These are phyloP conservation scores for Podila horticola DNA, from an alignment of 192 early-diverging fungal genomes.

Conservation along the genomic window DNA sequence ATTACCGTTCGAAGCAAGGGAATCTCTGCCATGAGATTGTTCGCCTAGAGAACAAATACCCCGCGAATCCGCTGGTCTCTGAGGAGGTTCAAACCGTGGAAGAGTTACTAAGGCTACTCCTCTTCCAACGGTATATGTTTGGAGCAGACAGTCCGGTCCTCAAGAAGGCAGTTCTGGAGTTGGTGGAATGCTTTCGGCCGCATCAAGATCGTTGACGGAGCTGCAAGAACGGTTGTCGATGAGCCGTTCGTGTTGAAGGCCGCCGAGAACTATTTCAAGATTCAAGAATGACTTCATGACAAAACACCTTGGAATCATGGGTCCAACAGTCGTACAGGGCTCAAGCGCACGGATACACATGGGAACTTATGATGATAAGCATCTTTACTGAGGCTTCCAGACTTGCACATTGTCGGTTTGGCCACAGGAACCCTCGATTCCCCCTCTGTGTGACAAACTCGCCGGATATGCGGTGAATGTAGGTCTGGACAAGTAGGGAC, in stretches of 20 bases:
- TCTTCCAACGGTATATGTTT: slow-evolving; percentile 30
- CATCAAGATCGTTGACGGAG: slow-evolving; percentile 12
- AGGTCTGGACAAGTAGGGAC: slow-evolving; percentile 11
- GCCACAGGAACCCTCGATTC: slow-evolving; percentile 2
- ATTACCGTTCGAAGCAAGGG: background rate
- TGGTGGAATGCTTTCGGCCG: slow-evolving; percentile 16
- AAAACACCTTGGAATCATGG: background rate
- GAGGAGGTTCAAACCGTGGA: slow-evolving; percentile 1
- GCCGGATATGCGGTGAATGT: slow-evolving; percentile 4
- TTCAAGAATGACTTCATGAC: slow-evolving; percentile 5
- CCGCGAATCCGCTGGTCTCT: background rate
- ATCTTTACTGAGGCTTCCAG: slow-evolving; percentile 7
- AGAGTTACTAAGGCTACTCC: background rate
- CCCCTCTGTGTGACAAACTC: background rate
- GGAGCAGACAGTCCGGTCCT: slow-evolving; percentile 5
- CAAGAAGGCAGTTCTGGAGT: background rate
- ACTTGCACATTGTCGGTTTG: background rate
- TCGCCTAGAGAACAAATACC: background rate
- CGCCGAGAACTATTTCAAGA: slow-evolving; percentile 17
- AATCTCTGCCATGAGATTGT: slow-evolving; percentile 7
- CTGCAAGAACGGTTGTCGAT: slow-evolving; percentile 9
- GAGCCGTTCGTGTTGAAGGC: slow-evolving; percentile 17
- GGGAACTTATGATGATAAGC: slow-evolving; percentile 13
- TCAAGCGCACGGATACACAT: slow-evolving; percentile 7
- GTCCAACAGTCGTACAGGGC: slow-evolving; percentile 1